Evolutionary conservation across 2,329 filamentous ascomycete genomes (phyloP).

Genomic region (Grosmannia penicillata): DNA sequence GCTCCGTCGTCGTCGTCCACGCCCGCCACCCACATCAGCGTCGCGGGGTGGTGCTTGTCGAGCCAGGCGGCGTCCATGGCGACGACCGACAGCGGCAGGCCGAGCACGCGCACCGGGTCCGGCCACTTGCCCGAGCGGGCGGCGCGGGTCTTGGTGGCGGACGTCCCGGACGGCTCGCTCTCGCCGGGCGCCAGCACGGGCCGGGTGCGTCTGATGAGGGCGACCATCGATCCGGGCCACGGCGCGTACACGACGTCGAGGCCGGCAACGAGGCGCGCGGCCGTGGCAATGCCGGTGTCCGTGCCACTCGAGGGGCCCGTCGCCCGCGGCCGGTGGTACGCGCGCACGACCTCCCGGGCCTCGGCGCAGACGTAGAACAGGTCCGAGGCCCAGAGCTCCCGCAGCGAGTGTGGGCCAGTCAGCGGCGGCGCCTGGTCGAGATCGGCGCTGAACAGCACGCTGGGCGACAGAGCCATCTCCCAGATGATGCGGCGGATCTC

Average conservation of each 20-base stretch:
- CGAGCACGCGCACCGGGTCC: conserved; percentile 1
- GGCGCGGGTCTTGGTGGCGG: background rate
- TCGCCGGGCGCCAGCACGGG: too few species aligned
- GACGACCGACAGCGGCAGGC: conserved; percentile 3
- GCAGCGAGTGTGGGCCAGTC: conserved; percentile 1
- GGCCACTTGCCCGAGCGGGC: conserved; percentile 5
- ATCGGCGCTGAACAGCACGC: conserved; percentile 8
- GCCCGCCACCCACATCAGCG: conserved; percentile 7
- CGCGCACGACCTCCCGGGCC: conserved; percentile 5
- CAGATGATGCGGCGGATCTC: conserved; percentile 11
- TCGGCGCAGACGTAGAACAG: conserved; percentile 8
- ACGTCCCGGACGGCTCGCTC: too few species aligned
- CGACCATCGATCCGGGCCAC: conserved; percentile 8
- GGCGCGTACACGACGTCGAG: conserved; percentile 8
- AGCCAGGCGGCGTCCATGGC: conserved; percentile 9
- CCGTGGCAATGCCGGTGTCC: conserved; percentile 1
- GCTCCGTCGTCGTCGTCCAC: background rate
- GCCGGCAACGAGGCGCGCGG: background rate
- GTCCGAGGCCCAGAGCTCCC: conserved; percentile 10
- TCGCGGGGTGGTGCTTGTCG: conserved; percentile 7
- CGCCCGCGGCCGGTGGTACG: background rate
- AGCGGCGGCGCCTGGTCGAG: background rate
- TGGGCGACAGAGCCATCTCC: conserved; percentile 7
- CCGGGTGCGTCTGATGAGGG: too few species aligned
- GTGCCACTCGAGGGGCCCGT: too few species aligned